Evolutionary conservation across 129 eudicot species (phyloP), one percentile per base, ranked within the genome.

Genomic region (Arctium minus): DNA sequence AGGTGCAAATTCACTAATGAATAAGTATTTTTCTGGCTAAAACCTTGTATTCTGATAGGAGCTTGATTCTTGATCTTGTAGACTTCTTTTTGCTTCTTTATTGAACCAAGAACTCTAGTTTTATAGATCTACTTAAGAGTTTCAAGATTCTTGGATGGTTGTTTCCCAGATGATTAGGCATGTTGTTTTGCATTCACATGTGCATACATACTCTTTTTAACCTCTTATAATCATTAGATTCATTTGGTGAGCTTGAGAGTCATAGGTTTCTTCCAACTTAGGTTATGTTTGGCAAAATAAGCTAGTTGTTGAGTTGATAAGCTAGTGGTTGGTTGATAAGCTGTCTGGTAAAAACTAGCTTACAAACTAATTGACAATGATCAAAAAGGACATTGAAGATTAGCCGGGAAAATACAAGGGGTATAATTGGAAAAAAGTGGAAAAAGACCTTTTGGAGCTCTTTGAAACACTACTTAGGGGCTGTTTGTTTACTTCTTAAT

Each of bases 1-100:
- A 71, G 86, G 83, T 84, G 86, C 81, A 38, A 38, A 56, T 37
- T 73, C 76, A 64, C 83, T 84, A 72, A 78, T 84, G 70, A 84
- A 84, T 84, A 84, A 84, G 82, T 78, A 46, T 33, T 69, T 81
- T 69, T 82, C 36, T 35, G 81, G 81, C 70, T 82, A 75, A 50
- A 75, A 82, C 76, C 81, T 33, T 82, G 81, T 33, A 48, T 67
- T 76, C 75, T 75, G 79, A 78, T 72, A 84, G 82, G 83, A 62
- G 27, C 78, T 77, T 77, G 79, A 82, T 84, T 84, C 83, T 84
- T 62, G 86, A 40, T 72, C 27, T 15, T 83, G 46, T 70, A 32
- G 85, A 74, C 85, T 60, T 77, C 50, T 33, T 82, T 36, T 46
- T 38, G 62, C 72, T 50, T 32, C 74, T 78, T 37, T 67, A 27